Conservation (phyloP, 1,139 yeast genomes). For the Candida buenavistaensis region DNA sequence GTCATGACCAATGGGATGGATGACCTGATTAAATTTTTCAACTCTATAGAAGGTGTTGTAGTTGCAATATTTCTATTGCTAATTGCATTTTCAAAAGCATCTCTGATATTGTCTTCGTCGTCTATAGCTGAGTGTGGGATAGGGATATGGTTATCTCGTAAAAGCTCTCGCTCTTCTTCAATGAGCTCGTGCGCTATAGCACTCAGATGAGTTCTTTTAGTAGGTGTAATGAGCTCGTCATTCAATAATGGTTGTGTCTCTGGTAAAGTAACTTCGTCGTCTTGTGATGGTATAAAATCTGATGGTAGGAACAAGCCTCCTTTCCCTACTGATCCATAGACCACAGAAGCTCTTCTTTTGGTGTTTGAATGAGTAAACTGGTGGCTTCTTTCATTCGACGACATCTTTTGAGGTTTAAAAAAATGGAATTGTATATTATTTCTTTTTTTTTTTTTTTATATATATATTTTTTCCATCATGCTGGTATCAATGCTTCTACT, state of each 20-base stretch:
- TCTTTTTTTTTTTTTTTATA: no score
- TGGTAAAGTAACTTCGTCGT: slow-evolving; percentile 9
- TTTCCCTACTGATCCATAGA: slow-evolving; percentile 54
- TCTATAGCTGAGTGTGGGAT: slow-evolving; percentile 3
- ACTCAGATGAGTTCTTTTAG: slow-evolving; percentile 23
- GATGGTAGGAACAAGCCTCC: slow-evolving; percentile 53
- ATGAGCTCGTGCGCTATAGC: slow-evolving; percentile 29
- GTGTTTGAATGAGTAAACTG: slow-evolving; percentile 50
- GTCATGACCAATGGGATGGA: slow-evolving; percentile 56
- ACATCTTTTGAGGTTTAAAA: slow-evolving; percentile 1
- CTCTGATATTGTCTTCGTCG: slow-evolving; percentile 24
- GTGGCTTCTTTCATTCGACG: slow-evolving; percentile 23
- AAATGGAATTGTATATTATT: no score
- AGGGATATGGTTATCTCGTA: slow-evolving; percentile 29
- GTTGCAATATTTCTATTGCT: slow-evolving; percentile 23
- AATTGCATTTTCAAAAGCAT: slow-evolving; percentile 40
- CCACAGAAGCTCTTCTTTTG: slow-evolving; percentile 52
- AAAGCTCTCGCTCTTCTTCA: slow-evolving; percentile 38
- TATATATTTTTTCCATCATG: no score
- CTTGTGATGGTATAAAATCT: slow-evolving; percentile 36
- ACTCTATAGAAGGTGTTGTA: slow-evolving; percentile 34
- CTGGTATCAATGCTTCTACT: no score
- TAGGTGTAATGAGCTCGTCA: slow-evolving; percentile 7
- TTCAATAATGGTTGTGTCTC: slow-evolving; percentile 18
- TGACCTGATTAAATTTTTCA: slow-evolving; percentile 39